A percentile compares a stretch with the other conserved stretches of the same genome.
Evolutionary conservation across 495 filamentous ascomycete genomes (phyloP).

Genomic region (Talaromyces stipitatus): DNA sequence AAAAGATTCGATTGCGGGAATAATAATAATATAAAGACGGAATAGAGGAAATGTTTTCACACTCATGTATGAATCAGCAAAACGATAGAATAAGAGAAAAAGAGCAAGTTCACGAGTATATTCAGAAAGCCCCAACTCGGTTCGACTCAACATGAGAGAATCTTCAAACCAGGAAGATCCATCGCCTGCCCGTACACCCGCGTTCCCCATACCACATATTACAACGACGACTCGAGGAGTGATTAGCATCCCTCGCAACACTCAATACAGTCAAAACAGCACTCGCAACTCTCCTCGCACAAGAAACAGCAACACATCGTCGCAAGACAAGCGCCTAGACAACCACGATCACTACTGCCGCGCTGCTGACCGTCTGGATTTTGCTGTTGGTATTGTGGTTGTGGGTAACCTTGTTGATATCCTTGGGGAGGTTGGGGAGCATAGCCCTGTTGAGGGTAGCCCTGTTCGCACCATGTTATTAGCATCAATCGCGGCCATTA

Average conservation of each 20-base stretch:
- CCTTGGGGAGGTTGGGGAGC: too few relatives aligned
- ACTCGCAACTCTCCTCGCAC: conserved; percentile 71
- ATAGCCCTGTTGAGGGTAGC: conserved; percentile 11
- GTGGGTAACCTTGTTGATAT: conserved; percentile 21
- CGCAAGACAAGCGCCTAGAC: conserved; percentile 56
- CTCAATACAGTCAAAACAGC: conserved; percentile 64
- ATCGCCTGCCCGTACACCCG: too few relatives aligned
- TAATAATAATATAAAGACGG: neutral
- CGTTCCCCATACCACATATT: too few relatives aligned
- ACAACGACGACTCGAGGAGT: neutral
- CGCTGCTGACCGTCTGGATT: too few relatives aligned
- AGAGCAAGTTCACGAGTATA: too few relatives aligned
- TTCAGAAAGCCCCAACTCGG: neutral
- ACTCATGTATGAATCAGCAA: neutral
- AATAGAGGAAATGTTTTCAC: neutral
- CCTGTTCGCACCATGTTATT: too few relatives aligned
- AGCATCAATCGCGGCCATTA: too few relatives aligned
- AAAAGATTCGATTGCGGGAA: neutral
- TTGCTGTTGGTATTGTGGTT: conserved; percentile 33
- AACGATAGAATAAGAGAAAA: neutral
- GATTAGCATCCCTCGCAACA: conserved; percentile 51
- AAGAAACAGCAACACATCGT: conserved; percentile 72
- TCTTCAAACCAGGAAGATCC: neutral
- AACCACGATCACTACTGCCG: conserved; percentile 45
- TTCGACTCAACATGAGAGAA: neutral